These are phyloP conservation scores for Schrenkiella parvula DNA, from an alignment of 345 rosid species.

Conservation along the genomic window DNA sequence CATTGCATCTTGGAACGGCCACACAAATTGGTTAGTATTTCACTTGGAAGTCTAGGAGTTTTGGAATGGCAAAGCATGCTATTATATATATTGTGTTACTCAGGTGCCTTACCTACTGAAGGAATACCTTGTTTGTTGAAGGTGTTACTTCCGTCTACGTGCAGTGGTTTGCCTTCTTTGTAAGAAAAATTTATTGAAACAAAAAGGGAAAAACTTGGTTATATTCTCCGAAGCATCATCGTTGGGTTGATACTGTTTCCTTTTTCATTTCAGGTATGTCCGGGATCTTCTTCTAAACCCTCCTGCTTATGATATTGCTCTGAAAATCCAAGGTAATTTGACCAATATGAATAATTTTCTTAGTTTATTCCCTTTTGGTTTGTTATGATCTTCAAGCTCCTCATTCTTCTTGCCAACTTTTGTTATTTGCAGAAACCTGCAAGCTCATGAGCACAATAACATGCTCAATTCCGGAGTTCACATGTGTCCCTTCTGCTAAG, in stretches of 20 bases:
- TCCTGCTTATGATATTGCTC: slow-evolving; percentile 85
- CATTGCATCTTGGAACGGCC: slow-evolving; percentile 88
- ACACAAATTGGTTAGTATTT: slow-evolving; percentile 75
- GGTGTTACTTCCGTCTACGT: slow-evolving; percentile 85
- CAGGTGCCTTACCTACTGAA: slow-evolving; percentile 91
- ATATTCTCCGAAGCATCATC: not conserved
- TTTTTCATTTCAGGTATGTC: slow-evolving; percentile 50
- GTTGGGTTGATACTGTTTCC: not conserved
- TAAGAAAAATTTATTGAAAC: slow-evolving; percentile 40
- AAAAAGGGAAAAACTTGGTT: not conserved
- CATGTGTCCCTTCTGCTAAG: slow-evolving; percentile 88
- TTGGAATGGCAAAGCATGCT: slow-evolving; percentile 1
- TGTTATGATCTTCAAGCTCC: not conserved
- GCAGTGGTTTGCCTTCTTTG: slow-evolving; percentile 75
- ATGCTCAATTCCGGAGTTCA: slow-evolving; percentile 87
- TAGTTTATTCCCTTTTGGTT: not conserved
- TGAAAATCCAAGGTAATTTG: slow-evolving; percentile 71
- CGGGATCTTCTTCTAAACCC: slow-evolving; percentile 97
- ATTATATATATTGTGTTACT: not conserved
- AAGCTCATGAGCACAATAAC: slow-evolving; percentile 72
- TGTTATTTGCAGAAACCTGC: slow-evolving; percentile 64
- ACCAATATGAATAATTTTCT: not conserved
- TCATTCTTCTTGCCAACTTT: slow-evolving; percentile 1
- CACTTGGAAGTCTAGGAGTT: not conserved
- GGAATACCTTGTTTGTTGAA: slow-evolving; percentile 94